phyloP scores from a whole-genome alignment of 2,329 filamentous ascomycete genomes.

The Xylaria sp. region DNA sequence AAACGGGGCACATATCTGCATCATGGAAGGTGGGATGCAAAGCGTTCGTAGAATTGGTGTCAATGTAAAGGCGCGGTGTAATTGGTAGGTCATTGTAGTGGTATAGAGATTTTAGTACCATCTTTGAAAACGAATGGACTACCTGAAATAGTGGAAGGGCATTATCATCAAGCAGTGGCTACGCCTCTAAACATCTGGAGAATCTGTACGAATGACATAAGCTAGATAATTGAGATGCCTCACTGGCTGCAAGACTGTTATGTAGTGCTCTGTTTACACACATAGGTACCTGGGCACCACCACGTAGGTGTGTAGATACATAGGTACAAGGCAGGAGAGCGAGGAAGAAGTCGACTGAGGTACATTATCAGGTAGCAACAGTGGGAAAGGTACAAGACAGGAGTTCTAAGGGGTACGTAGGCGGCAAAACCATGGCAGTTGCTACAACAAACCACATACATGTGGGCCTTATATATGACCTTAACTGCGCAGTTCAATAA shows the following conservation, averaged over 20 bases:
- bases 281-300: no score
- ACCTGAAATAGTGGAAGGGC: background rate
- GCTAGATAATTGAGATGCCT: background rate
- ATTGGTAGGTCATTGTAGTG: background rate
- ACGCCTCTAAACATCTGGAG: no score
- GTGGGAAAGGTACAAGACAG: conserved; percentile 12
- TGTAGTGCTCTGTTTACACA: background rate
- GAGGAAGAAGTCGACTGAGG: background rate
- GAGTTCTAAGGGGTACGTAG: background rate
- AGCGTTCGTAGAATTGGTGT: background rate
- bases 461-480: conserved; percentile 6
- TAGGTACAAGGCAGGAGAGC: conserved; percentile 5
- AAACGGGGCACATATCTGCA: background rate
- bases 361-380: background rate
- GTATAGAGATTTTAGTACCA: background rate
- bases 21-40: background rate
- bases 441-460: background rate
- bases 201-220: background rate
- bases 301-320: background rate
- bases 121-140: background rate
- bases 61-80: background rate
- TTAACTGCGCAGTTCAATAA: background rate
- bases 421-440: background rate
- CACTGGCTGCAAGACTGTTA: background rate
- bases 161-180: no score